Conservation (phyloP, 2,329 filamentous ascomycete genomes). For the Ophiostoma australiae region DNA sequence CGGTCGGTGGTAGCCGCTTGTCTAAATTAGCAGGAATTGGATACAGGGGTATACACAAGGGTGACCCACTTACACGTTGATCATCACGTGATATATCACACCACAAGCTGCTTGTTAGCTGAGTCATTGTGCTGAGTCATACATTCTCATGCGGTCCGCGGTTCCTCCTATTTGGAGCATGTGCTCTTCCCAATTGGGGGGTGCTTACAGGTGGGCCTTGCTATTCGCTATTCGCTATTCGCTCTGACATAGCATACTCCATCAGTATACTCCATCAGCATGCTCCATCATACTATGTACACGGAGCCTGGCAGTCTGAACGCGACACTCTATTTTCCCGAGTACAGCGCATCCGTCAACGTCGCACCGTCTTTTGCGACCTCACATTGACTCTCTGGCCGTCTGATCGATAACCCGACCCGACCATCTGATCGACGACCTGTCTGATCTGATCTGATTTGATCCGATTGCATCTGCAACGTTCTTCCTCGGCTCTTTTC, state of each 20-base stretch:
- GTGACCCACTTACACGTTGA: background rate
- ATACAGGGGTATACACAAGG: background rate
- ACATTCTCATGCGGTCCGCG: background rate
- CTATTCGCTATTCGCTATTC: background rate
- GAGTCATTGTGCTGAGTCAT: background rate
- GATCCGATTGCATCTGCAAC: background rate
- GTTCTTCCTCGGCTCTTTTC: background rate
- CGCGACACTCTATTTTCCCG: slow-evolving; percentile 8
- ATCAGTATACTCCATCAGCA: background rate
- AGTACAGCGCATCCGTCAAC: background rate
- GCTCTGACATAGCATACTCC: background rate
- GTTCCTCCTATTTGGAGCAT: background rate
- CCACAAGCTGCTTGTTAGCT: background rate
- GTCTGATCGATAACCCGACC: background rate
- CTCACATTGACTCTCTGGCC: background rate
- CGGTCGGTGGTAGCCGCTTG: slow-evolving; percentile 1
- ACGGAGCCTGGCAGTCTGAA: background rate
- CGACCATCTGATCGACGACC: background rate
- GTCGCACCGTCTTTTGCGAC: slow-evolving; percentile 2
- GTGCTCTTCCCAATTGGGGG: background rate
- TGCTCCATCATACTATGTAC: background rate
- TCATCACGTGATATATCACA: background rate
- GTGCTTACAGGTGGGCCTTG: background rate
- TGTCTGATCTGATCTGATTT: background rate
- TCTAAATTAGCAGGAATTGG: background rate